Conservation (phyloP, 176 grass and related monocot genomes). For the Dactylis glomerata region DNA sequence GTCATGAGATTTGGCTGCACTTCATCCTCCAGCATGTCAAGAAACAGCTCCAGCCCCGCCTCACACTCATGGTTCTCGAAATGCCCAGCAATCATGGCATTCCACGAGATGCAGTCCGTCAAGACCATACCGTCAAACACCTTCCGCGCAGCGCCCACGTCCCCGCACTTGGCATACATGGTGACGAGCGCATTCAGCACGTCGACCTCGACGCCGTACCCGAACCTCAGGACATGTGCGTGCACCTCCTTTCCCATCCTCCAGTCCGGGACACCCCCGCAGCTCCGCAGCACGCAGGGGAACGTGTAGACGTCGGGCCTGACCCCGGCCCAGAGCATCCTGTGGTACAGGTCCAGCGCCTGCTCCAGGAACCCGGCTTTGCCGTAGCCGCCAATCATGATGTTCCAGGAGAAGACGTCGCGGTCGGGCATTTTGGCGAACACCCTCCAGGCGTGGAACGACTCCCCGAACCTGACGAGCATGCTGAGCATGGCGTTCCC, state of each 20-base stretch:
- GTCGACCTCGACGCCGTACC: conserved; percentile 55
- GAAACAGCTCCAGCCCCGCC: conserved; percentile 60
- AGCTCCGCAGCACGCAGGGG: conserved; percentile 76
- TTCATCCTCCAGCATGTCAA: conserved; percentile 62
- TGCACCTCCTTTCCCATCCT: conserved; percentile 74
- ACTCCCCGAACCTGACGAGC: conserved; percentile 62
- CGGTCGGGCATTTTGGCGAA: conserved; percentile 81
- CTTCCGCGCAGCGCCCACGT: conserved; percentile 45
- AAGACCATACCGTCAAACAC: conserved; percentile 70
- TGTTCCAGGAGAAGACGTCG: conserved; percentile 91
- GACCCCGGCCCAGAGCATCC: conserved; percentile 84
- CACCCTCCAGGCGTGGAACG: conserved; percentile 64
- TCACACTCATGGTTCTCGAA: conserved; percentile 63
- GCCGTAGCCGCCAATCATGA: conserved; percentile 83
- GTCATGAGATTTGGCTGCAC: conserved; percentile 73
- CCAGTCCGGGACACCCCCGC: conserved; percentile 59
- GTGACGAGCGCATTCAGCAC: conserved; percentile 70
- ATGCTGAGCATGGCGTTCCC: conserved; percentile 79
- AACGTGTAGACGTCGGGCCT: conserved; percentile 85
- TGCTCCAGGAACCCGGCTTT: conserved; percentile 78
- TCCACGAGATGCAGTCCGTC: conserved; percentile 82
- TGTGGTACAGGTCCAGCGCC: conserved; percentile 76
- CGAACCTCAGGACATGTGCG: conserved; percentile 72
- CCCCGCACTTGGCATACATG: conserved; percentile 85
- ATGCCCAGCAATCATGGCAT: conserved; percentile 81